Base-by-base conservation (phyloP, 2,329 filamentous ascomycete genomes). In the Aaosphaeria pasadenensis region DNA sequence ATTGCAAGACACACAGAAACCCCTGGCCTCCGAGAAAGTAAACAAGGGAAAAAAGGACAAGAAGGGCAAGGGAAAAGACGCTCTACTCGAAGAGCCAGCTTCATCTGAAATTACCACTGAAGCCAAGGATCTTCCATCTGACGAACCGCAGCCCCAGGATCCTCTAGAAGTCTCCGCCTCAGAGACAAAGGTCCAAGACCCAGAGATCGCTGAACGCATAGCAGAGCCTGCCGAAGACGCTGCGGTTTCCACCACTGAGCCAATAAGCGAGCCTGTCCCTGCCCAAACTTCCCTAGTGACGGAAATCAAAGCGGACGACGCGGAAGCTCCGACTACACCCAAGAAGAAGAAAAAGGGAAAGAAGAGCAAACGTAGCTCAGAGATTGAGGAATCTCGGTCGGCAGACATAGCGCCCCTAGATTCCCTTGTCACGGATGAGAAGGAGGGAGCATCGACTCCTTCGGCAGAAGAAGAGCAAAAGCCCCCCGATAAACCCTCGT, bases 21-120 rank as follows among this genome's bases (percentile, higher is more conserved):
- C 3, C 17, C 43, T 43, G 4, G 29, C 48, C 9, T 46, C 54
- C 1, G 36, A 42, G 4, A 58, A 57, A 7, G 57, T 54, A 36
- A 35, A 58, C 3, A 32, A 43, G 28, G 30, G 58, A 50, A 65
- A 65, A 40, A 57, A 50, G 35, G 58, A 52, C 33, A 64, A 63
- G 55, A 63, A 62, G 52, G 55, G 49, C 17, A 60, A 59, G 36
- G 42, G 38, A 39, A 49, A 46, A 29, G 39, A 43, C 29, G 55
- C 57, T 17, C 49, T 42, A 9, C 7, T 42, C 24, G 45, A 49
- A 13, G 54, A 50, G 29, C 49, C 56, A 38, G 40, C 33, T 36
- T 9, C 33, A 9, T n/a, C 33, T 36, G 33, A 36, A n/a, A 9
- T n/a, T 36, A 36, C 33, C 9, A 9, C 33, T n/a, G 33, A 36